phyloP scores from a whole-genome alignment of 192 early-diverging fungal genomes.

The Gryganskiella cystojenkinii region DNA sequence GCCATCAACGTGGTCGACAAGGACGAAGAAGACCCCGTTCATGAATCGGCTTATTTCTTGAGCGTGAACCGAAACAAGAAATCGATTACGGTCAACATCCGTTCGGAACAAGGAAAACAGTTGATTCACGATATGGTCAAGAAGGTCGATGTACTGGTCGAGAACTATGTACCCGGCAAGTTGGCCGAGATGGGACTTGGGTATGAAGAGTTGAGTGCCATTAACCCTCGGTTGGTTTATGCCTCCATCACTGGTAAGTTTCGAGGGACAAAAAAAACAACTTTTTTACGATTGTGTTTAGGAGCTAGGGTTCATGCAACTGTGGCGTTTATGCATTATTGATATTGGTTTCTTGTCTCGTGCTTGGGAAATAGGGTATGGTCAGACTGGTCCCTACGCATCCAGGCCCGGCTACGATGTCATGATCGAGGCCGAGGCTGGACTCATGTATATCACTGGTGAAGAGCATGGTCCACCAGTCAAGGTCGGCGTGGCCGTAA shows the following conservation, averaged over 20 bases:
- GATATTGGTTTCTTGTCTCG: background rate
- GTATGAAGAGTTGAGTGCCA: slow-evolving; percentile 69
- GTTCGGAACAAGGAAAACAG: slow-evolving; percentile 65
- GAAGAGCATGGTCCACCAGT: slow-evolving; percentile 85
- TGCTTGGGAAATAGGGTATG: slow-evolving; percentile 70
- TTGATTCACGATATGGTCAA: slow-evolving; percentile 76
- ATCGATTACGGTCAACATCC: slow-evolving; percentile 90
- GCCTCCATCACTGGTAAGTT: slow-evolving; percentile 77
- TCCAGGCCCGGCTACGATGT: slow-evolving; percentile 91
- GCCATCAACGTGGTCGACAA: slow-evolving; percentile 45
- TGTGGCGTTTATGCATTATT: background rate
- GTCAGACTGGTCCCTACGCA: slow-evolving; percentile 86
- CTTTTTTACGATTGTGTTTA: too few species aligned
- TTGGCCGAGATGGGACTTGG: slow-evolving; percentile 80
- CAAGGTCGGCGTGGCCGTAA: slow-evolving; percentile 98
- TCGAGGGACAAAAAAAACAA: too few species aligned
- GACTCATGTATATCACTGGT: slow-evolving; percentile 97
- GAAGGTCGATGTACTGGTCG: slow-evolving; percentile 85
- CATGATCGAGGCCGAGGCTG: slow-evolving; percentile 89
- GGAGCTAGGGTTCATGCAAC: too few species aligned
- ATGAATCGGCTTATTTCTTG: slow-evolving; percentile 91
- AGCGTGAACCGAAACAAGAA: slow-evolving; percentile 94
- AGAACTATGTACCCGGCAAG: slow-evolving; percentile 94
- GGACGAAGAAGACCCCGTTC: slow-evolving; percentile 38
- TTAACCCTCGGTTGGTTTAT: slow-evolving; percentile 89